These are phyloP conservation scores for Cladosporium sphaerospermum DNA, from an alignment of 2,329 filamentous ascomycete species.

Conservation along the genomic window DNA sequence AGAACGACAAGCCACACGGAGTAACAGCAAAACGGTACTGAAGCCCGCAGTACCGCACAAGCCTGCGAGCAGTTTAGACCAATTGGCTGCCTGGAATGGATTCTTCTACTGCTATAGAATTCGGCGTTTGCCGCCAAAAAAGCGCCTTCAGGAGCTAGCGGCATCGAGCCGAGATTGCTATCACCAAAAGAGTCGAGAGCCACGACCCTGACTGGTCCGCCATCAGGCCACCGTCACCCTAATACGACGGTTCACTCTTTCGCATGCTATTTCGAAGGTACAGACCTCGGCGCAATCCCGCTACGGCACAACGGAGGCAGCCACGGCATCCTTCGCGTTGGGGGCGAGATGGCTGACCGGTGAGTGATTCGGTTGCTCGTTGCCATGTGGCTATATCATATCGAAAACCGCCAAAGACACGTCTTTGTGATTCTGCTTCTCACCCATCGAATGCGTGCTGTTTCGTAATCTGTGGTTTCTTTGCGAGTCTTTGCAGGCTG, in stretches of 20 bases:
- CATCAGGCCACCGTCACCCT: neutral
- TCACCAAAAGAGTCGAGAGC: neutral
- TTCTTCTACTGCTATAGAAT: neutral
- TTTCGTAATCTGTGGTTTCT: neutral
- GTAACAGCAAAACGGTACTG: neutral
- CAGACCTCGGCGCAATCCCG: neutral
- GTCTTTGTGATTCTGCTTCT: neutral
- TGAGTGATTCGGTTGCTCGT: neutral
- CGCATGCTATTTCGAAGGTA: neutral
- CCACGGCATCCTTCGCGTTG: slow-evolving; percentile 7
- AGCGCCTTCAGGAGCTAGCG: slow-evolving; percentile 8
- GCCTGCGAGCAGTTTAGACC: no score
- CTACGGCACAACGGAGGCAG: slow-evolving; percentile 3
- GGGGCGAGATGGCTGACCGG: slow-evolving; percentile 8
- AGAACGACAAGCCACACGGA: neutral
- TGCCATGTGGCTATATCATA: neutral
- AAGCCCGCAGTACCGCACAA: no score
- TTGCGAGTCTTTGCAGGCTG: slow-evolving; percentile 1
- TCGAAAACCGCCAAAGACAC: neutral
- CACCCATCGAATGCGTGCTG: neutral
- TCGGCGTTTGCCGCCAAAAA: neutral
- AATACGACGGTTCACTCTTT: no score
- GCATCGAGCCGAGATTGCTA: slow-evolving; percentile 6
- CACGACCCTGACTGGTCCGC: neutral
- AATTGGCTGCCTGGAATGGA: no score